phyloP scores from a whole-genome alignment of 164 flowering plant genomes.

The Stephania cephalantha region DNA sequence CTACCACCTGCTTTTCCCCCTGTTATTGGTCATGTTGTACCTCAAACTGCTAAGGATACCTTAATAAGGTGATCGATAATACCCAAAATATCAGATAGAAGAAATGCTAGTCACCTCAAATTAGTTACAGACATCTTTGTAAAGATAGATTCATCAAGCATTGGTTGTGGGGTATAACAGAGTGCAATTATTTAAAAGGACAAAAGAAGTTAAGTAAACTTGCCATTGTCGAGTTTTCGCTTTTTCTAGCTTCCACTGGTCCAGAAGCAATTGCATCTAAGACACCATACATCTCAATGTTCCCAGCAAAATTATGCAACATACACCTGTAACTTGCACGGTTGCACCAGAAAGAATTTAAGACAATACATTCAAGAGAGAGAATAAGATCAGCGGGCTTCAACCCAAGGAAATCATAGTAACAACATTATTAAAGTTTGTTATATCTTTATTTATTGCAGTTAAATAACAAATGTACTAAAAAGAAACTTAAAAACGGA shows the following conservation, averaged over 20 bases:
- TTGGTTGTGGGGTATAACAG: neutral
- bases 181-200: neutral
- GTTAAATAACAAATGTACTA: neutral
- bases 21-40: too few species aligned
- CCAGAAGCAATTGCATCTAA: conserved; percentile 65
- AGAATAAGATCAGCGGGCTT: neutral
- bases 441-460: neutral
- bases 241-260: conserved; percentile 61
- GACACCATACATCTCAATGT: conserved; percentile 74
- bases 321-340: conserved; percentile 51
- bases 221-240: conserved; percentile 71
- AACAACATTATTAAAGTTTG: neutral
- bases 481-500: conserved; percentile 1
- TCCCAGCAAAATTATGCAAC: conserved; percentile 82
- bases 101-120: neutral
- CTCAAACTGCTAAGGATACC: too few species aligned
- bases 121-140: neutral
- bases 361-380: neutral
- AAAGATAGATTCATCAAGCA: neutral
- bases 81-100: neutral
- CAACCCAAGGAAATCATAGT: neutral
- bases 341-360: neutral
- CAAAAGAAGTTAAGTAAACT: conserved; percentile 15
- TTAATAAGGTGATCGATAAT: neutral
- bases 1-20: too few species aligned